Base-by-base conservation (phyloP, 257 asterid species). In the Perilla frutescens region DNA sequence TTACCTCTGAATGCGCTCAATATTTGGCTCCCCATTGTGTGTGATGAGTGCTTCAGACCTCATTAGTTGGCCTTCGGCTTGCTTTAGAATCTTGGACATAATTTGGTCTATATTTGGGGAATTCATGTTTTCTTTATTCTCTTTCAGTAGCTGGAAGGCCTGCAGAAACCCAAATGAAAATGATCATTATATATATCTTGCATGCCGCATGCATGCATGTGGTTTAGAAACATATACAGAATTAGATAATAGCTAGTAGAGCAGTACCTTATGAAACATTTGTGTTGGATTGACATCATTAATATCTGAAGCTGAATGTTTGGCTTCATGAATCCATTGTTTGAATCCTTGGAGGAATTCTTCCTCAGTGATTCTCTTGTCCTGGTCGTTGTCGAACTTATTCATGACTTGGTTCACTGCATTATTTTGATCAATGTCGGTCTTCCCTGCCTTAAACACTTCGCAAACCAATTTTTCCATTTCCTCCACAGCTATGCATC, bases 1-100 rank as follows among this genome's bases (percentile, higher is more conserved):
- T 20, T 20, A 83, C 88, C 10, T 57, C 71, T 78, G 58, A 67
- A 87, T 85, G 39, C 78, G 79, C 54, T 87, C 87, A 0, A 63
- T 49, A 50, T 85, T 78, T 37, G 88, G 92, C 77, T 79, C 84
- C 71, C 92, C 92, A 6, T 83, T 85, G 1, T 74, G 63, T 7
- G 83, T 76, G 76, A 78, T 70, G 5, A 87, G 84, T 62, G 71
- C 58, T 77, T 85, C 75, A 9, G 84, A 69, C 79, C 68, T 80
- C 54, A 83, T 75, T 47, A 82, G 8, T 13, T 81, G 73, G 20
- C 73, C 79, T 76, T 87, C 81, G 3, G 87, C 82, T 66, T 87
- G 92, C 71, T 65, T 73, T 66, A 85, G 63, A 61, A 85, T 70
- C 85, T 82, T 83, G 0, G 90, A 79, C 83, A 85, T 64, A 62